Conservation (phyloP, 2,329 filamentous ascomycete genomes). For the Penicillium digitatum region DNA sequence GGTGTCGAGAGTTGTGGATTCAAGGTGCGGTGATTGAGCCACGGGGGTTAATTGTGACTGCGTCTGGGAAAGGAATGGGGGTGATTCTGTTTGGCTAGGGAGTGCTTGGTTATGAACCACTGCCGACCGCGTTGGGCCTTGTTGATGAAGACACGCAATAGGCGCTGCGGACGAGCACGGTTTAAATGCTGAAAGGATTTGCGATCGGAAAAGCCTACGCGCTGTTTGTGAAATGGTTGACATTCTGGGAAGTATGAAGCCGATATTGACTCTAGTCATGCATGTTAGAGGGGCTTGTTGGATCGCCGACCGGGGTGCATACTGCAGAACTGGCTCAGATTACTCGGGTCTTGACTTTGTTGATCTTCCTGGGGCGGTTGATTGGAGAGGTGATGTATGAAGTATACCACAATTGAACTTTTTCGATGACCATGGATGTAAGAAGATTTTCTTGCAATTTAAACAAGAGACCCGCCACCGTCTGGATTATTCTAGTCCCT, state of each 20-base stretch:
- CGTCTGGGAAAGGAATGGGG: constrained; percentile 6
- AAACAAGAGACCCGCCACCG: neutral
- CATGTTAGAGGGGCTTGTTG: neutral
- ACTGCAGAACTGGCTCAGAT: neutral
- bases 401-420: neutral
- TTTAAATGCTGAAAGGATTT: neutral
- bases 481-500: neutral
- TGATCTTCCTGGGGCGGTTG: neutral
- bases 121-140: constrained; percentile 22
- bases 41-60: neutral
- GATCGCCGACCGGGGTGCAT: neutral
- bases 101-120: constrained; percentile 25
- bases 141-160: constrained; percentile 19
- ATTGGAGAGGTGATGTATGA: neutral
- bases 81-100: constrained; percentile 12
- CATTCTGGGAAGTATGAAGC: constrained; percentile 6
- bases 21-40: neutral
- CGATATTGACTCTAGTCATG: neutral
- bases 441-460: neutral
- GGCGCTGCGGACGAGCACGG: constrained; percentile 1
- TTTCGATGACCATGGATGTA: neutral
- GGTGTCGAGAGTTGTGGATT: constrained; percentile 19
- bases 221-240: constrained; percentile 8
- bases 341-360: neutral
- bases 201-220: constrained; percentile 14